Base-by-base conservation (phyloP, 306 rosid species). In the Canavalia gladiata region DNA sequence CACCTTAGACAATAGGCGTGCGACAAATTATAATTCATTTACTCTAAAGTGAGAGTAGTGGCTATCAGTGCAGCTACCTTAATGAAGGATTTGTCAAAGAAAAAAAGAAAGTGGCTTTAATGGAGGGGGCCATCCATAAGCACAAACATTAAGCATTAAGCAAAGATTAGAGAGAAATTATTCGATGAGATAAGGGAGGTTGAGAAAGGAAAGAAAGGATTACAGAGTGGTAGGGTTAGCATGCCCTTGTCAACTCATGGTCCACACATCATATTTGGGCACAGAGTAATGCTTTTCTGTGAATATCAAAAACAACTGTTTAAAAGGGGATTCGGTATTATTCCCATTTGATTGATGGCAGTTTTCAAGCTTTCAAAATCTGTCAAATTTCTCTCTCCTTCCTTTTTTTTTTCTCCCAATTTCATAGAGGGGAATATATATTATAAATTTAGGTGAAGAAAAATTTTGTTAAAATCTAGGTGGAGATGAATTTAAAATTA, bases 221-320 rank as follows among this genome's bases (percentile, higher is more conserved):
- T 75, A 77, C 75, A 82, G 34, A 85, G 89, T 92, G 94, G 98
- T 83, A 93, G 97, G 94, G 94, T 90, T 90, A 89, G 89, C 84
- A 88, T 90, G 89, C 97, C 98, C 98, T 91, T 90, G 84, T 92
- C 95, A 88, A 81, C 91, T 80, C 74, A 59, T 74, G 83, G 81
- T 71, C 88, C 86, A 39, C 82, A 79, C 84, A 31, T 56, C 45
- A 83, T 70, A 60, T 12, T 41, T 63, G 74, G 68, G 30, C 51
- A 75, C 10, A 12, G 45, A 45, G 34, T 50, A 30, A 43, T 68
- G 54, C 84, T 78, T 68, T 30, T 7, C 1, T 7, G 31, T 72
- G 31, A 81, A 55, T 25, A 37, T 57, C 0, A 37, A 45, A 34
- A 29, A 37, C 1, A 10, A 62, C 68, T 10, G 57, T 50, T 76